Base-by-base conservation (phyloP, 2,329 filamentous ascomycete species). In the Lecanicillium sp. region DNA sequence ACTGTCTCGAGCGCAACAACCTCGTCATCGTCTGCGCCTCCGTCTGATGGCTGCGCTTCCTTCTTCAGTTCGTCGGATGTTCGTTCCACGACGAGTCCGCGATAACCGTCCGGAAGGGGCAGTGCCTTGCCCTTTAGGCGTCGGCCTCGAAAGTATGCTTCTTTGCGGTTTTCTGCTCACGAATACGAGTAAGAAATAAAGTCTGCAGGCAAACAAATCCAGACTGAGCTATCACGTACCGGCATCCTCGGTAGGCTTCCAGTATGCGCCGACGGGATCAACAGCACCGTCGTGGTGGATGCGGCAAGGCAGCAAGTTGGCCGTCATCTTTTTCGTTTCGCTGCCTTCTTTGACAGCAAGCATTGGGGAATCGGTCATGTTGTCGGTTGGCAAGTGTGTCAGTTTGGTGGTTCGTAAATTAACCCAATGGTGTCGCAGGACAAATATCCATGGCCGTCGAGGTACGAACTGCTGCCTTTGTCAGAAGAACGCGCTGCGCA, bases 201-300 rank as follows among this genome's bases (percentile, higher is more conserved):
- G 6, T 2, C 19, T 20, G 6, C n/a, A n/a, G n/a, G n/a, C n/a
- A n/a, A n/a, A n/a, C n/a, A n/a, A n/a, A 33, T 6, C 19, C 12
- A 2, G 29, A 20, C 3, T 19, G 4, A 7, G 24, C 19, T 12
- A 11, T 7, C 14, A 44, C 73, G 60, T 59, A 74, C 73, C 74
- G 60, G 63, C 64, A 55, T 54, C 70, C 21, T 65, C 61, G 24
- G 60, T 65, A 1, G 87, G 86, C 5, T 69, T 73, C 89, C 90
- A 96, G 62, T 87, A 89, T 36, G 81, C 71, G 19, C 77, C 65
- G 5, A 77, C 70, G 2, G 80, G 71, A 43, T 82, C 77, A 46
- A 91, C 72, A 1, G 81, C 73, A 1, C 90, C 90, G 56, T 86
- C 80, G 64, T 94, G 84, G 58, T 90, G 77, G 60, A 96, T 80